Base-by-base conservation (phyloP, 1,139 yeast species). In the Diutina sp. region DNA sequence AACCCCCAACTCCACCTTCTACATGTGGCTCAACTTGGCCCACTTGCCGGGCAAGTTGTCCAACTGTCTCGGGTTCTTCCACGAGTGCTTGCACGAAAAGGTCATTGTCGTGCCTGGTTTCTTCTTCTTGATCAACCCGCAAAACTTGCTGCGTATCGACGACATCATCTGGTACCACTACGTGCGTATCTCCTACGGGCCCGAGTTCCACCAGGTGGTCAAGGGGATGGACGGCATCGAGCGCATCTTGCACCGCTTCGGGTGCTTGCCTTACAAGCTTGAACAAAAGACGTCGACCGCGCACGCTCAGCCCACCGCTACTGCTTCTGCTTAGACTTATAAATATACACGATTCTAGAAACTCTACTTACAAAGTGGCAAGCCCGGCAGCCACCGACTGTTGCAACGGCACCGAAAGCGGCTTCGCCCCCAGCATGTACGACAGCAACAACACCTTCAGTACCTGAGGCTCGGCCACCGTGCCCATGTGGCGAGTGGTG, bases 141-240 rank as follows among this genome's bases (percentile, higher is more conserved):
- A 82, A 61, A 83, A 84, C 63, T 78, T 84, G 68, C 75, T 85
- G 57, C 78, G 79, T 57, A 69, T 83, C 58, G 83, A 78, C 61
- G 87, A 83, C 61, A 83, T 81, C 30, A 83, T 81, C 56, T 82
- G 85, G 85, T 83, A 80, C 64, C 80, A 82, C 60, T 83, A 75
- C 62, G 85, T 83, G 11, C 72, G 88, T 64, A 70, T 83, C 58
- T 80, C 85, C 61, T 83, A 83, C 63, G 88, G 88, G 1, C 87
- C 88, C 3, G 86, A 82, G 60, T 62, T 82, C 61, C 76, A 73
- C 46, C 77, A 76, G 53, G 71, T 83, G 63, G 81, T 72, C 56
- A 70, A 71, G 62, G 87, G 87, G n/a, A 79, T 83, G 86, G 86
- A 83, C 63, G 85, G 85, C 14, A 82, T 83, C 57, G 85, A 82